phyloP scores from a whole-genome alignment of 345 rosid species.

The Isatis tinctoria region DNA sequence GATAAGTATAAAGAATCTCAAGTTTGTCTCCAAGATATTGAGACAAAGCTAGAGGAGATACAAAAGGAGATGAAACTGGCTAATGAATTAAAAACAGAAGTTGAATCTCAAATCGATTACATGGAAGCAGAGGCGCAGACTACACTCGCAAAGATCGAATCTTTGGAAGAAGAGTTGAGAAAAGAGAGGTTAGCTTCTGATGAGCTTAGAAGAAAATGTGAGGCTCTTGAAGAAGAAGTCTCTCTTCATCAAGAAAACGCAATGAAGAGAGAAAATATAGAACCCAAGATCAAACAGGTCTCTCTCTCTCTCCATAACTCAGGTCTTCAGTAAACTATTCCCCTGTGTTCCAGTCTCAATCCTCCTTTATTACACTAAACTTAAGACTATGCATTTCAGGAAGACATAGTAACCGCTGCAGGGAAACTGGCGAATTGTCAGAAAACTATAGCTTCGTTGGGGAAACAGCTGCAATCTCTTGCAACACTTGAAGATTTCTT shows the following conservation, averaged over 20 bases:
- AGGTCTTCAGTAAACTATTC: not conserved
- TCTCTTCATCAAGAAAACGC: conserved; percentile 53
- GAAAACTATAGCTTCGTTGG: conserved; percentile 84
- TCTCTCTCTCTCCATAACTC: not conserved
- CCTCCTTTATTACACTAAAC: not conserved
- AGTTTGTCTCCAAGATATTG: conserved; percentile 48
- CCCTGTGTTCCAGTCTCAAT: not conserved
- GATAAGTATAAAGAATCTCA: conserved; percentile 41
- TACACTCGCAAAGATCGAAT: conserved; percentile 44
- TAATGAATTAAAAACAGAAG: conserved; percentile 42
- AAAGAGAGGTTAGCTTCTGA: conserved; percentile 50
- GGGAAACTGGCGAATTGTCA: conserved; percentile 90
- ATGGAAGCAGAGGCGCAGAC: conserved; percentile 48
- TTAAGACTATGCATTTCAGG: conserved; percentile 42
- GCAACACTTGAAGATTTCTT: conserved; percentile 95
- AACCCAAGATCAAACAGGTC: conserved; percentile 84
- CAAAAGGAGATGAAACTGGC: conserved; percentile 40
- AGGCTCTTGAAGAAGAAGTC: conserved; percentile 60
- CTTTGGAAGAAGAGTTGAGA: conserved; percentile 53
- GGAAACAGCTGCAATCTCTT: conserved; percentile 80
- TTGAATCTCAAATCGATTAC: conserved; percentile 51
- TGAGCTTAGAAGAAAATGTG: conserved; percentile 49
- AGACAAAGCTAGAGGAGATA: conserved; percentile 46
- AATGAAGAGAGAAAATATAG: conserved; percentile 45
- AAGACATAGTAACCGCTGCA: conserved; percentile 73